Percentiles rank a stretch among this genome's conserved stretches.
These are phyloP conservation scores for Solanum acaule DNA, from an alignment of 257 asterid genomes.

Conservation along the genomic window DNA sequence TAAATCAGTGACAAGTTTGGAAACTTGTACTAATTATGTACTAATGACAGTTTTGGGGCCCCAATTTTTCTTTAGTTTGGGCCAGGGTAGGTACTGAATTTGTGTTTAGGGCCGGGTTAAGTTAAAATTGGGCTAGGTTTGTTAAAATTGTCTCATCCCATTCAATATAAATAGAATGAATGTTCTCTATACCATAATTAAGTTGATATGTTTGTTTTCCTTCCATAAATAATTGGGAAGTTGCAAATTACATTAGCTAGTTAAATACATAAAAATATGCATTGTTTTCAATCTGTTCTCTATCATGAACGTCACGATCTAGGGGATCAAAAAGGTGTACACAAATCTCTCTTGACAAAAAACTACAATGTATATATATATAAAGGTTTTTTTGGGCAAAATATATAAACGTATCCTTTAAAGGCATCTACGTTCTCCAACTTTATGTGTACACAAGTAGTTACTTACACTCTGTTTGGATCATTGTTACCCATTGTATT, in stretches of 20 bases:
- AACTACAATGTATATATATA: too few relatives aligned
- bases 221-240: neutral
- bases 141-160: neutral
- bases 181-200: neutral
- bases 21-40: neutral
- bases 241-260: neutral
- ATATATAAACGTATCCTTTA: too few relatives aligned
- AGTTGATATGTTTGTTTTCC: neutral
- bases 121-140: neutral
- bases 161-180: neutral
- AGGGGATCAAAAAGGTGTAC: too few relatives aligned
- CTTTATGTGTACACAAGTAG: too few relatives aligned
- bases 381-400: too few relatives aligned
- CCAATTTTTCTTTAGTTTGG: neutral
- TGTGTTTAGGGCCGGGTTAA: neutral
- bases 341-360: too few relatives aligned
- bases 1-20: neutral
- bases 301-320: too few relatives aligned
- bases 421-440: too few relatives aligned
- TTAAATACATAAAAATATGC: neutral
- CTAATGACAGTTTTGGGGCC: neutral
- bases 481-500: too few relatives aligned
- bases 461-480: too few relatives aligned
- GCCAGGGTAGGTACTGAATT: neutral
- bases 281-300: neutral